These are phyloP conservation scores for Candida gigantensis DNA, from an alignment of 1,139 yeast species.

Conservation along the genomic window DNA sequence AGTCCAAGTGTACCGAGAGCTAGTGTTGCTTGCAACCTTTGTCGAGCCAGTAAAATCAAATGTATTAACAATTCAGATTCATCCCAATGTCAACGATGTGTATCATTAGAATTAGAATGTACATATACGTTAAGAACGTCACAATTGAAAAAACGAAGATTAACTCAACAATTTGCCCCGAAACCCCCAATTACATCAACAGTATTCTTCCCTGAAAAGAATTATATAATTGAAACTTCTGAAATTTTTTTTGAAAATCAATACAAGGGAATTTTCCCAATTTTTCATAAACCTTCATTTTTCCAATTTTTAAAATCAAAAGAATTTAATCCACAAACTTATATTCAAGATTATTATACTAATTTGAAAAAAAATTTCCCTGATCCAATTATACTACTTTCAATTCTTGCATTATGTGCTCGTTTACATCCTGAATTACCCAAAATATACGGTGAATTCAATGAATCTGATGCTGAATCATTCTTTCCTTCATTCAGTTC, in stretches of 20 bases:
- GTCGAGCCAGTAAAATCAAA: conserved; percentile 25
- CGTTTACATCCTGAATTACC: conserved; percentile 33
- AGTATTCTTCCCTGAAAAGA: conserved; percentile 27
- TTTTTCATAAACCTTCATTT: conserved; percentile 34
- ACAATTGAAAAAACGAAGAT: conserved; percentile 18
- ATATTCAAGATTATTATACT: conserved; percentile 22
- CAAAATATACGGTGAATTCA: conserved; percentile 30
- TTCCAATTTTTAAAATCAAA: conserved; percentile 26
- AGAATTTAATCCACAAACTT: conserved; percentile 29
- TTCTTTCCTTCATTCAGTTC: conserved; percentile 22
- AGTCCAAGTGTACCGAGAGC: conserved; percentile 15
- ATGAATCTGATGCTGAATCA: conserved; percentile 26
- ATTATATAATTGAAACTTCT: conserved; percentile 24
- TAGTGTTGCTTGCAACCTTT: conserved; percentile 25
- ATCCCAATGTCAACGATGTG: conserved; percentile 24
- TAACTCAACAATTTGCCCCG: conserved; percentile 9
- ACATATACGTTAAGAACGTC: conserved; percentile 24
- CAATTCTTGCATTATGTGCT: conserved; percentile 37
- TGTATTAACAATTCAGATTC: conserved; percentile 20
- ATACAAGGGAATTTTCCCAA: conserved; percentile 36
- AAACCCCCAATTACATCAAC: conserved; percentile 2
- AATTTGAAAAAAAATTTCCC: conserved; percentile 17
- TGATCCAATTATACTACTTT: conserved; percentile 33
- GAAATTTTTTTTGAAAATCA: conserved; percentile 35
- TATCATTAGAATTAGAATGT: conserved; percentile 21